phyloP scores from a whole-genome alignment of 371 early-diverging fungal species.

The Nematocida homosporus region DNA sequence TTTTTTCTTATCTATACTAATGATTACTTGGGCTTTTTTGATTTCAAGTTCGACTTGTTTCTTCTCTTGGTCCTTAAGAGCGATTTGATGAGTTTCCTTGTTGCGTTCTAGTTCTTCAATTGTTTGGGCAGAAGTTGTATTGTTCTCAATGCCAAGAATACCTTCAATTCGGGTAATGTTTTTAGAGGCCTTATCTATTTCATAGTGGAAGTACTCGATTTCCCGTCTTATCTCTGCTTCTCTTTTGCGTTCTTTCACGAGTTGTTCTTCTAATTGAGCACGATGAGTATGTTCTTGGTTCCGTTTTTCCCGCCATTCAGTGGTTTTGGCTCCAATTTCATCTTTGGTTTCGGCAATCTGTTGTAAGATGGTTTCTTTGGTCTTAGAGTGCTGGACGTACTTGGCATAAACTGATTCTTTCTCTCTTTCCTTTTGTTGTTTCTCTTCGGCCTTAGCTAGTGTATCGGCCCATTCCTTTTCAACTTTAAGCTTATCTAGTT shows the following conservation, averaged over 20 bases:
- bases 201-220: slow-evolving; percentile 40
- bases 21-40: slow-evolving; percentile 11
- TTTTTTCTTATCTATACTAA: slow-evolving; percentile 7
- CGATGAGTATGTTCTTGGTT: not conserved
- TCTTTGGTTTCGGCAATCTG: slow-evolving; percentile 22
- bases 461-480: slow-evolving; percentile 61
- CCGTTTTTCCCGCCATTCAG: not conserved
- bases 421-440: slow-evolving; percentile 13
- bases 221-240: slow-evolving; percentile 38
- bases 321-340: not conserved
- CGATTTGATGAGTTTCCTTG: not conserved
- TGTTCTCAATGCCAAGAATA: slow-evolving; percentile 16
- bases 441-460: slow-evolving; percentile 23
- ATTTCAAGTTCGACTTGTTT: slow-evolving; percentile 15
- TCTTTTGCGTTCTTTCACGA: slow-evolving; percentile 22
- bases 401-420: slow-evolving; percentile 19
- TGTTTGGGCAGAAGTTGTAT: not conserved
- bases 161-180: slow-evolving; percentile 14
- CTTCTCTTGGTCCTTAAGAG: not conserved
- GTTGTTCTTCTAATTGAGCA: not conserved
- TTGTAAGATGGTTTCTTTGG: slow-evolving; percentile 9
- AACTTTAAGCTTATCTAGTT: slow-evolving; percentile 39
- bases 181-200: slow-evolving; percentile 32
- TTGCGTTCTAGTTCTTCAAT: not conserved
- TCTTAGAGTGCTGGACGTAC: not conserved